Evolutionary conservation across 768 basidiomycete genomes (phyloP).

Genomic region (Gymnopilus dilepis): DNA sequence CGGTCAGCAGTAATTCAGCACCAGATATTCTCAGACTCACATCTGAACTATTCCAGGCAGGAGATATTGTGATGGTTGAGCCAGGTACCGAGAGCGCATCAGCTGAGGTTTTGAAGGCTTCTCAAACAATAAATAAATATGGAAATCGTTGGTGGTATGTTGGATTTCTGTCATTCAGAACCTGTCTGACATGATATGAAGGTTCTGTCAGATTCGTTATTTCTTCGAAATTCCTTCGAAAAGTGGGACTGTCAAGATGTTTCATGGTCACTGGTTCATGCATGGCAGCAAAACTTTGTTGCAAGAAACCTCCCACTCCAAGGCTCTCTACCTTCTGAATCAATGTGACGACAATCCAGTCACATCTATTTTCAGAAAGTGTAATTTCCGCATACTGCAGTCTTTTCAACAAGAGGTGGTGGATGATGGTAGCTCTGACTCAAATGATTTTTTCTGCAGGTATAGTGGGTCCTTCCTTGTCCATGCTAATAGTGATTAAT

Average conservation of each 20-base stretch:
- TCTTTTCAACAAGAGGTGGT: conserved; percentile 49
- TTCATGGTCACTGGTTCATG: conserved; percentile 75
- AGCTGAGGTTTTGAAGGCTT: conserved; percentile 32
- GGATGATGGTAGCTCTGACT: conserved; percentile 44
- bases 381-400: conserved; percentile 50
- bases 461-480: conserved; percentile 31
- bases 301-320: conserved; percentile 69
- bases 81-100: conserved; percentile 50
- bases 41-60: conserved; percentile 45
- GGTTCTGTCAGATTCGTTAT: conserved; percentile 75
- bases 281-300: conserved; percentile 72
- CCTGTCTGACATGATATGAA: conserved; percentile 30
- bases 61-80: conserved; percentile 68
- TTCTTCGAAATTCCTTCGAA: conserved; percentile 57
- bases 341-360: conserved; percentile 62
- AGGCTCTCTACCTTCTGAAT: conserved; percentile 58
- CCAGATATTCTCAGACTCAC: conserved; percentile 5
- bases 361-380: conserved; percentile 62
- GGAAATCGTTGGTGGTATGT: conserved; percentile 67
- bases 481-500: background rate
- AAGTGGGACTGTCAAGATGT: conserved; percentile 46
- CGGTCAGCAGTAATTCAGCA: conserved; percentile 40
- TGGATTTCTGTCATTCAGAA: background rate
- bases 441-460: conserved; percentile 64
- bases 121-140: conserved; percentile 57